These are phyloP conservation scores for Dothistroma pini DNA, from an alignment of 2,329 filamentous ascomycete genomes.

Conservation along the genomic window DNA sequence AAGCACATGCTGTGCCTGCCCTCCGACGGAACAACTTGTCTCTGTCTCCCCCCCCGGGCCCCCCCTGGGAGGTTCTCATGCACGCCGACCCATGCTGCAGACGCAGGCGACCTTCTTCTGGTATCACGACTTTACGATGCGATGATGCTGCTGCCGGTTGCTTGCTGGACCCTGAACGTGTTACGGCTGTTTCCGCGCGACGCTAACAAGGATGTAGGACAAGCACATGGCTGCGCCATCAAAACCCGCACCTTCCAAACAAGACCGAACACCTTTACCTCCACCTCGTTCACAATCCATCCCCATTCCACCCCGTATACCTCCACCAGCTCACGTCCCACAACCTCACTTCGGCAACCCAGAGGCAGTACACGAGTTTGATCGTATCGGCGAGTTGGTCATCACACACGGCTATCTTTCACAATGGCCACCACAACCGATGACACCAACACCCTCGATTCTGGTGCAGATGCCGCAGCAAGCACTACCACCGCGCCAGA, in stretches of 20 bases:
- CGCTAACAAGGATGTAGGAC: background rate
- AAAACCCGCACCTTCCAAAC: no score
- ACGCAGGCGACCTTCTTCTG: background rate
- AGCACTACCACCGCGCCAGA: background rate
- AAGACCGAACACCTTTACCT: no score
- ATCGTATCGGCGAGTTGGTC: no score
- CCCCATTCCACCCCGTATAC: no score
- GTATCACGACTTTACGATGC: background rate
- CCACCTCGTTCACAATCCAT: no score
- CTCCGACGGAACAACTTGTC: background rate
- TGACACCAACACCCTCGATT: background rate
- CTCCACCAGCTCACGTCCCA: no score
- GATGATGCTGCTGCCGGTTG: background rate
- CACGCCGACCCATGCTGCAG: background rate
- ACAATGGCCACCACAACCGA: background rate
- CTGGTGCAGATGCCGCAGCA: background rate
- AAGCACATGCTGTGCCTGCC: background rate
- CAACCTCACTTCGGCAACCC: no score
- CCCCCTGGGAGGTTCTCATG: background rate
- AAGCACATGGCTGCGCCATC: background rate
- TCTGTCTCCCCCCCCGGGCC: background rate
- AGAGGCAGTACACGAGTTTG: no score
- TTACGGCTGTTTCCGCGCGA: background rate
- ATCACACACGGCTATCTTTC: background rate
- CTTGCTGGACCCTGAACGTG: background rate